Base-by-base conservation (phyloP, 75 land plant species). In the Cryptomeria japonica region DNA sequence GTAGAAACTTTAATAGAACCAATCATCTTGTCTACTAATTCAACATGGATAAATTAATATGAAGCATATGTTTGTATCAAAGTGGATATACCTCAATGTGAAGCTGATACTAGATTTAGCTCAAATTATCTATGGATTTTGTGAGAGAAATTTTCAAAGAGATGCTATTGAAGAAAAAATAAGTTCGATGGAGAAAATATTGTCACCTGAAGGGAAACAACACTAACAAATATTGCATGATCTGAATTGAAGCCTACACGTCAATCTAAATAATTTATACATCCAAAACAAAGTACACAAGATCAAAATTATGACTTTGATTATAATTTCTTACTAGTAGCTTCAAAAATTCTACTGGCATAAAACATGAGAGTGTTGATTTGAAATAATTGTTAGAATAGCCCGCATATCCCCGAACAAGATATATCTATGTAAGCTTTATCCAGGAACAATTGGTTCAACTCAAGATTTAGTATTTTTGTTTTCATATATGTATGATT, bases 311-410 rank as follows among this genome's bases (percentile, higher is more conserved):
- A 34, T 6, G 37, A 84, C 18, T 34, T 37, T 10, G n/a, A 36
- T 36, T 83, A 1, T 7, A 80, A 22, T 16, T 53, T 49, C 58
- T 86, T 94, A 90, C 91, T 91, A 46, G 87, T 86, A 53, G 91
- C 70, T 56, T 75, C 34, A 53, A 90, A 90, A 41, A 90, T 90
- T 32, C 41, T 42, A 34, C 91, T 86, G 18, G 88, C 88, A 89
- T 90, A 90, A 38, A 90, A 89, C 84, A 90, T 56, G 46, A 90
- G 44, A 36, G 91, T 91, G 72, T 89, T 89, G 36, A 89, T 86
- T n/a, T 91, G 91, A 18, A 46, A 53, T 7, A 89, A 42, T 86
- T 90, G 91, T 49, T 90, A 88, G 44, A 90, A 86, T 14, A 86
- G 22, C 86, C 87, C 55, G 49, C 86, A 13, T 8, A 80, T 10